Evolutionary conservation across 2,329 filamentous ascomycete genomes (phyloP), one percentile per base, ranked within the genome.

Genomic region (Fusarium buharicum): DNA sequence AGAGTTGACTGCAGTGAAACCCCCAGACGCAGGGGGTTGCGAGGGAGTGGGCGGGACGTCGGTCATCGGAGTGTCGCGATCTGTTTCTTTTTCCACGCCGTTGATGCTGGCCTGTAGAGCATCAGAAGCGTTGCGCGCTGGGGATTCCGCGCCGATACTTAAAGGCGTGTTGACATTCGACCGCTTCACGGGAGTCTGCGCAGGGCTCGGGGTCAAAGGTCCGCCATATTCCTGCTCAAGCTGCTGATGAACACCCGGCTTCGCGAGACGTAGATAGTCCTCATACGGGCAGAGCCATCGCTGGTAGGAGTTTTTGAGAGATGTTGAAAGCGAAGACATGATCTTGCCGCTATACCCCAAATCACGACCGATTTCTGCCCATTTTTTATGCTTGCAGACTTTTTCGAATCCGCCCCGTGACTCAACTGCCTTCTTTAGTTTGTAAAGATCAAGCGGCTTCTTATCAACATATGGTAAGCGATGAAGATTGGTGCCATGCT

Each of bases 311-410:
- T 99, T 99, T 76, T 98, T 99, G 37, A 99, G 84, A 6, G 95
- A 98, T 0, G 95, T 99, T 6, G 95, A 99, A 41, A 99, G 81
- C 9, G 95, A 98, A 3, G 94, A 98, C 95, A 99, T 99, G 63
- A 99, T 99, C 81, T 99, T 99, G 73, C 95, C 95, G 73, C 94
- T 98, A 77, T 99, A 99, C 50, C 95, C 95, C 43, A 99, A 80
- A 74, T 98, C 95, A 71, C 95, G 88, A 30, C 95, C 95, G 69
- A 99, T 98, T 76, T 99, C 95, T 14, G 95, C 95, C 95, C 95
- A 99, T 79, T 98, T 98, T 79, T 99, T 99, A 52, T 90, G 84
- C 77, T 97, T 97, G 83, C 95, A 99, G 39, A 99, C 95, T 72
- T 91, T 91, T 51, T 97, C 93, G 70, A 99, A 99, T 4, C 95